Evolutionary conservation across 352 stramenopile genomes (phyloP), one percentile per base, ranked within the genome.

Genomic region (Globisporangium irregulare): DNA sequence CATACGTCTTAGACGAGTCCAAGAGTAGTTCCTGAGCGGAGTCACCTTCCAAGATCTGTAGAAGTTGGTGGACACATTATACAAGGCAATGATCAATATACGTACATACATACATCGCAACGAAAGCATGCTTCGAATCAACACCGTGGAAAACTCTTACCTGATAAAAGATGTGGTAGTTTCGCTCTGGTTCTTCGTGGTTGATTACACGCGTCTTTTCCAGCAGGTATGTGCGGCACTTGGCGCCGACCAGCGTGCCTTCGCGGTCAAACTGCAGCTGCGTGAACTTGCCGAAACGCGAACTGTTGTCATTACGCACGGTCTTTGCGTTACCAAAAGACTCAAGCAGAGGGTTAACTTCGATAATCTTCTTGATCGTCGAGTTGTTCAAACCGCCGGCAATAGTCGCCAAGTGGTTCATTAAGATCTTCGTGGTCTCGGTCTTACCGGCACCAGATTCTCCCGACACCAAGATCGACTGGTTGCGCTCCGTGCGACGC

Each of bases 311-410:
- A 79, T 99, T 99, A n/a, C 97, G 82, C 18, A 98, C 82, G 0
- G 97, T 99, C 73, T 98, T 97, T 66, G 97, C 96, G 75, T 99
- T 99, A 72, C 98, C 98, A 78, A 99, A 99, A 12, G 93, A 95
- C 82, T 99, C 98, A 2, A 99, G 83, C 53, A 99, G 83, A n/a
- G 98, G 97, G 80, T 99, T 99, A 22, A 97, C 97, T 63, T 98
- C 95, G 27, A 99, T 90, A 60, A 99, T 98, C 64, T 94, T 91
- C 69, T 98, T 98, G 68, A 98, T 97, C 29, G 96, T 97, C n/a
- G 81, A 85, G 79, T 98, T 92, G 81, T 98, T 95, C 12, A 91
- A 57, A 46, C 82, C 81, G 25, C 85, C 85, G 27, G 82, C 84
- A 66, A 93, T 94, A 9, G 82, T 89, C 20, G 89, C 88, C 67